Percentiles rank a stretch among this genome's conserved stretches.
These are phyloP conservation scores for Phoenix dactylifera DNA, from an alignment of 176 grass and related monocot species.

Conservation along the genomic window DNA sequence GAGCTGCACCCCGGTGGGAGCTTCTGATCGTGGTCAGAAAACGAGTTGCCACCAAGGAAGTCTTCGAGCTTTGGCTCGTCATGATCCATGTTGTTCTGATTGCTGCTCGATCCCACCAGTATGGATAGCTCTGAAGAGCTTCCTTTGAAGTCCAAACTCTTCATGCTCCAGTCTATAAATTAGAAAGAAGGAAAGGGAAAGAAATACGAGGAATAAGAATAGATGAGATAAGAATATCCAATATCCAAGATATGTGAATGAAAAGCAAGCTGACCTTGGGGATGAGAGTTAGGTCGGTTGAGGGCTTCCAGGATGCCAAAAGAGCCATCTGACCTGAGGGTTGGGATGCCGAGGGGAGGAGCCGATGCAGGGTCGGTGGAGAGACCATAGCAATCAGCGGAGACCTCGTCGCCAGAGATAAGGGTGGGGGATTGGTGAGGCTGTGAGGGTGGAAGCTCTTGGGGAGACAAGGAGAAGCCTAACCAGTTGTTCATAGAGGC, in stretches of 20 bases:
- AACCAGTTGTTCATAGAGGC: conserved; percentile 93
- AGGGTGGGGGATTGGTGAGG: conserved; percentile 23
- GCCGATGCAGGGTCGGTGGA: conserved; percentile 6
- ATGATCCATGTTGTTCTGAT: neutral
- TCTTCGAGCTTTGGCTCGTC: conserved; percentile 91
- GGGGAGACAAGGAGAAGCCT: conserved; percentile 81
- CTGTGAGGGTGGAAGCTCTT: conserved; percentile 63
- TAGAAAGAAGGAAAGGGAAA: neutral
- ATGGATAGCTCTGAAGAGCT: conserved; percentile 71
- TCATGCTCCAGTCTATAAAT: conserved; percentile 75
- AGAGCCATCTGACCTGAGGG: neutral
- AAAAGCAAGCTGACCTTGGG: conserved; percentile 25
- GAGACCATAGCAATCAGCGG: conserved; percentile 34
- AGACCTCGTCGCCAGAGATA: conserved; percentile 34
- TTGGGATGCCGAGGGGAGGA: conserved; percentile 8
- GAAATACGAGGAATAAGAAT: neutral
- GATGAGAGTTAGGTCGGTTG: conserved; percentile 5
- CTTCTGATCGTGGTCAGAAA: conserved; percentile 58
- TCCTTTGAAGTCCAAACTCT: conserved; percentile 38
- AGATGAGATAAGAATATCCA: neutral
- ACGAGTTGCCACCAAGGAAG: conserved; percentile 79
- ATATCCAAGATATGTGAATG: no score
- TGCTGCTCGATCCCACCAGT: conserved; percentile 68
- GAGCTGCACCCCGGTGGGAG: neutral
- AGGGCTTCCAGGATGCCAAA: conserved; percentile 21